Evolutionary conservation across 2,329 filamentous ascomycete species (phyloP).

Genomic region (Aureobasidium sp.): DNA sequence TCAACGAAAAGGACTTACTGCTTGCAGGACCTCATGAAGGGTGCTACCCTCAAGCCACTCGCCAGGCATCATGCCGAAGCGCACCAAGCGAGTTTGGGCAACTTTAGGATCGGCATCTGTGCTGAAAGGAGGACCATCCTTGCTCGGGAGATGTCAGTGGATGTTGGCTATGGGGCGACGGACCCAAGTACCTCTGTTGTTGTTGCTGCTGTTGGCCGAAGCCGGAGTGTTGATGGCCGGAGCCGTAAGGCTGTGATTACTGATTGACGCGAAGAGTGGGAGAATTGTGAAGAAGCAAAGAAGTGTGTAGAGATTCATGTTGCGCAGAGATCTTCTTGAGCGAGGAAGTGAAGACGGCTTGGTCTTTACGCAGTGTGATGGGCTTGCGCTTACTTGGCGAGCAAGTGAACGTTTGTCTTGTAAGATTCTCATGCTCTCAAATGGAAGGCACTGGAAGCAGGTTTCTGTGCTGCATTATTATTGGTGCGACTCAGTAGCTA

Average conservation of each 20-base stretch:
- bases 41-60: background rate
- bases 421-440: background rate
- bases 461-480: background rate
- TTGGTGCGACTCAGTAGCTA: background rate
- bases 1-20: background rate
- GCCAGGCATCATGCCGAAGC: background rate
- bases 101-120: constrained; percentile 1
- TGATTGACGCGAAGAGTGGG: too few relatives aligned
- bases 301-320: background rate
- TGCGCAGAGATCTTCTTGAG: background rate
- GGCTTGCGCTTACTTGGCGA: background rate
- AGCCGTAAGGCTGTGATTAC: too few relatives aligned
- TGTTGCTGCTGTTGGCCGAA: background rate
- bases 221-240: background rate
- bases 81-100: background rate
- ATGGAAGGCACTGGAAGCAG: background rate
- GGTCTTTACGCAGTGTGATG: background rate
- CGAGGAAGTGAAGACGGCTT: background rate
- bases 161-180: too few relatives aligned
- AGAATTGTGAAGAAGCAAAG: background rate
- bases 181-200: background rate
- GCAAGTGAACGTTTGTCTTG: background rate
- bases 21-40: background rate
- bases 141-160: background rate
- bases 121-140: background rate